Evolutionary conservation across 2,329 filamentous ascomycete species (phyloP).

Genomic region (Beauveria pseudobassiana): DNA sequence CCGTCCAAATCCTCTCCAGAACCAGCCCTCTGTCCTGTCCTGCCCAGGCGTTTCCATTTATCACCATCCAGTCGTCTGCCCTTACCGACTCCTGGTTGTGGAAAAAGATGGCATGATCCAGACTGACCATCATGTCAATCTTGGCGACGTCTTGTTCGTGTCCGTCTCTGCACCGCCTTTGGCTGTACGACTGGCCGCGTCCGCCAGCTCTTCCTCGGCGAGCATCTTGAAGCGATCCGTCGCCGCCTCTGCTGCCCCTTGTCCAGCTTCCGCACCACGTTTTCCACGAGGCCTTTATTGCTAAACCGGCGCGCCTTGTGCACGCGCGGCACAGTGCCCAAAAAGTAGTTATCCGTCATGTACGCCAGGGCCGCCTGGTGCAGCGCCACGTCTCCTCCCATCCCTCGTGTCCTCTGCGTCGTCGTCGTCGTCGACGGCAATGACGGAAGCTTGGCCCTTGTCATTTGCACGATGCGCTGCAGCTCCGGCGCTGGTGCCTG

Average conservation of each 20-base stretch:
- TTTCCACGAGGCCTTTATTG: neutral
- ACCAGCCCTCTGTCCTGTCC: constrained; percentile 9
- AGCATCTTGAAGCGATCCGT: neutral
- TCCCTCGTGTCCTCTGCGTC: no score
- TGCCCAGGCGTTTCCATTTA: constrained; percentile 12
- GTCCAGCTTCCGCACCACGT: neutral
- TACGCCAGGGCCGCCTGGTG: constrained; percentile 8
- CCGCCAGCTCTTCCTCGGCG: constrained; percentile 1
- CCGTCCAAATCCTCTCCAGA: constrained; percentile 6
- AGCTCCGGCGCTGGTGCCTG: neutral
- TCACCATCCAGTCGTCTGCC: constrained; percentile 8
- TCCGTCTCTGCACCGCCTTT: neutral
- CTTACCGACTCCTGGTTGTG: neutral
- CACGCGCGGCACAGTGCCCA: constrained; percentile 8
- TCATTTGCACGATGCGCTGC: constrained; percentile 8
- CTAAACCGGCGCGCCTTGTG: constrained; percentile 2
- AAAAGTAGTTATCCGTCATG: constrained; percentile 11
- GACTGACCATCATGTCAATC: constrained; percentile 9
- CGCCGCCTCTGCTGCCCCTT: neutral
- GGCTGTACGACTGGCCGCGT: neutral
- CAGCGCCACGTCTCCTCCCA: neutral
- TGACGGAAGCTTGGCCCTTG: neutral
- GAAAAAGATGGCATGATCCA: constrained; percentile 10
- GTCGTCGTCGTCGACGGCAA: neutral
- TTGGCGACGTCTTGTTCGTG: neutral